These are phyloP conservation scores for Inga laurina DNA, from an alignment of 306 rosid genomes.

Conservation along the genomic window DNA sequence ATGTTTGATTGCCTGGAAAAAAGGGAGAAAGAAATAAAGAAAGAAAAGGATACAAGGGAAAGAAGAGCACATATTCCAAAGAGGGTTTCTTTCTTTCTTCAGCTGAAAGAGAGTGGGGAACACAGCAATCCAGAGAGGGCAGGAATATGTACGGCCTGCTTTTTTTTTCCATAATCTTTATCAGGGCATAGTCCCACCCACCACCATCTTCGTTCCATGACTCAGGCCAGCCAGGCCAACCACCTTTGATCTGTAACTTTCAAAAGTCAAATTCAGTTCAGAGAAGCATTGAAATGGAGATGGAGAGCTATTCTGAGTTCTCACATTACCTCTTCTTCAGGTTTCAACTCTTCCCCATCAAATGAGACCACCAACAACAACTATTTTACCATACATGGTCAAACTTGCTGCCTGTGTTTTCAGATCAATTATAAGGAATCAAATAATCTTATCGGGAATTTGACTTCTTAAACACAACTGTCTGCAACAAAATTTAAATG, in stretches of 20 bases:
- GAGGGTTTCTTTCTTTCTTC: not conserved
- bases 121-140: constrained; percentile 28
- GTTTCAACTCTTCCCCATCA: not conserved
- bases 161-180: constrained; percentile 31
- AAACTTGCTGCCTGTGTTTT: not conserved
- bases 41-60: constrained; percentile 26
- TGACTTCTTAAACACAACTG: not conserved
- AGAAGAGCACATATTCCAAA: constrained; percentile 46
- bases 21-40: not conserved
- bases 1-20: constrained; percentile 22
- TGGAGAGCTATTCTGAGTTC: not conserved
- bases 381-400: not conserved
- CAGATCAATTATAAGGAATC: not conserved
- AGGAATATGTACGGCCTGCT: constrained; percentile 40
- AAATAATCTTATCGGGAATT: not conserved
- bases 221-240: not conserved
- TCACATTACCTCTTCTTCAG: constrained; percentile 4
- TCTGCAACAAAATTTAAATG: not conserved
- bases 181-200: constrained; percentile 41
- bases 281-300: constrained; percentile 3
- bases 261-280: constrained; percentile 37
- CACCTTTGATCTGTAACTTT: constrained; percentile 31
- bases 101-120: constrained; percentile 24
- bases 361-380: not conserved
- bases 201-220: constrained; percentile 34